Conservation (phyloP, 169 alveolate genomes). For the Cryptosporidium andersoni region DNA sequence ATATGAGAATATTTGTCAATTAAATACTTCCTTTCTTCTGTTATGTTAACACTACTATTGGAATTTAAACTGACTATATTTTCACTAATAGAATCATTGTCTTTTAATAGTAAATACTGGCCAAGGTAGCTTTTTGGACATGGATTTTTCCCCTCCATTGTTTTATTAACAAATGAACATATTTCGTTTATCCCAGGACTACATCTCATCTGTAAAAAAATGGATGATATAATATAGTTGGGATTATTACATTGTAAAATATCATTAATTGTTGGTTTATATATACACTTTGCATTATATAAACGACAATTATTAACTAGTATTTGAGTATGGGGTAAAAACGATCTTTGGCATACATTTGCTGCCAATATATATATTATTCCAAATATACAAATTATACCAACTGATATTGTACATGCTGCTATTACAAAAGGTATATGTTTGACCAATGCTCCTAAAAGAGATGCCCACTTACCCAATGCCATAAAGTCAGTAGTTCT, state of each 20-base stretch:
- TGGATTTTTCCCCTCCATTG: constrained; percentile 37
- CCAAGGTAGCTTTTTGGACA: constrained; percentile 23
- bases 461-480: constrained; percentile 43
- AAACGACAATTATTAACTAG: constrained; percentile 44
- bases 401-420: constrained; percentile 38
- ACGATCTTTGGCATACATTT: constrained; percentile 12
- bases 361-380: constrained; percentile 36
- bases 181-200: constrained; percentile 38
- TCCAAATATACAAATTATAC: constrained; percentile 40
- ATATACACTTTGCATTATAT: constrained; percentile 28
- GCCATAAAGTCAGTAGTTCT: constrained; percentile 69
- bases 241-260: constrained; percentile 52
- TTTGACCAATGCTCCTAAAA: constrained; percentile 61
- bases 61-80: not conserved
- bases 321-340: constrained; percentile 33
- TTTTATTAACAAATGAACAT: constrained; percentile 25
- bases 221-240: constrained; percentile 24
- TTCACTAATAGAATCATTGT: constrained; percentile 7
- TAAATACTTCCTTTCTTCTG: not conserved
- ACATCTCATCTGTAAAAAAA: constrained; percentile 51
- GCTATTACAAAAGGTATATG: constrained; percentile 48
- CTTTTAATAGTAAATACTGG: constrained; percentile 19
- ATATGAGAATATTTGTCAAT: not conserved
- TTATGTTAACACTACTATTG: not conserved
- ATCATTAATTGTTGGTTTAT: constrained; percentile 4